phyloP scores from a whole-genome alignment of 495 filamentous ascomycete species.

The Xylaria castorea region DNA sequence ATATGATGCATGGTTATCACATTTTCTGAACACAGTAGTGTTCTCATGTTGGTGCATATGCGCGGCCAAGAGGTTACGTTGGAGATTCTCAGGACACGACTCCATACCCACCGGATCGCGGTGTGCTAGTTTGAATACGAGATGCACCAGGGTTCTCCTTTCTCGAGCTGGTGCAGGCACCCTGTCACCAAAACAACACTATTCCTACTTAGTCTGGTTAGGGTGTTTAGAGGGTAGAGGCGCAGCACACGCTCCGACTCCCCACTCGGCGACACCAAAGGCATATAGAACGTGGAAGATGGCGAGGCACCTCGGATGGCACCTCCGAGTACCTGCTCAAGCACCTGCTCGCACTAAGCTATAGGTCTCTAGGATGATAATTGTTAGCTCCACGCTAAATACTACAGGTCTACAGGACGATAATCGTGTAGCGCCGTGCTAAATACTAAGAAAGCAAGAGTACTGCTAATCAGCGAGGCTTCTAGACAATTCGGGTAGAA shows the following conservation, averaged over 20 bases:
- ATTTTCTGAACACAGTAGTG: background rate
- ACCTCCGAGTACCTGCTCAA: no score
- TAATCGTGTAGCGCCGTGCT: no score
- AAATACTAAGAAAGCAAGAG: no score
- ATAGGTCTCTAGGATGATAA: no score
- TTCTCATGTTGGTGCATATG: constrained; percentile 8
- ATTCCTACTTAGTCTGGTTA: background rate
- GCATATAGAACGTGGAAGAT: background rate
- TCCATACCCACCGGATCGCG: background rate
- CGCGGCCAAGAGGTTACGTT: constrained; percentile 16
- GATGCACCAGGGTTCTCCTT: constrained; percentile 7
- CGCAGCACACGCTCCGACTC: background rate
- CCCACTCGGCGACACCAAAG: background rate
- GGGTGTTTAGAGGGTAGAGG: background rate
- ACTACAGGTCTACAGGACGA: no score
- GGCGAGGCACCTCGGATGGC: background rate
- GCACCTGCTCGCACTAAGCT: no score
- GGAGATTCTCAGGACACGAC: background rate
- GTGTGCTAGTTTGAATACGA: constrained; percentile 11
- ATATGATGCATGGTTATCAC: constrained; percentile 1
- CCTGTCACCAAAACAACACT: background rate
- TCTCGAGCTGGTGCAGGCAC: background rate
- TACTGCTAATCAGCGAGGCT: no score
- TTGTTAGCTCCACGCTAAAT: no score
- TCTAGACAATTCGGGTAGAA: no score